Base-by-base conservation (phyloP, 768 basidiomycete genomes). In the Hydnum rufescens region DNA sequence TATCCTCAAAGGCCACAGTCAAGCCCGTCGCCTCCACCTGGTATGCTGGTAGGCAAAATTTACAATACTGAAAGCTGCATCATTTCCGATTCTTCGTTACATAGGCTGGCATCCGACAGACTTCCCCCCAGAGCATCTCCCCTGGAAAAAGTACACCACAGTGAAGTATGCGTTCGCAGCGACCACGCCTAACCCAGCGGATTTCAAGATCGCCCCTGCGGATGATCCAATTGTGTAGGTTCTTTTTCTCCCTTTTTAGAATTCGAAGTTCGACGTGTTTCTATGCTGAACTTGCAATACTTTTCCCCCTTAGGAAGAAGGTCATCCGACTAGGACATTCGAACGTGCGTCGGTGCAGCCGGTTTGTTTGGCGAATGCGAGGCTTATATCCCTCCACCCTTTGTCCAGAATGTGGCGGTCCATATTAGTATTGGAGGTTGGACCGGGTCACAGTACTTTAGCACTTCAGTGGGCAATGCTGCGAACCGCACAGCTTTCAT, bases 401-500 rank as follows among this genome's bases (percentile, higher is more conserved):
- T 90, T 63, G 66, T 65, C 0, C 61, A 64, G 3, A 69, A 71
- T 0, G 78, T 75, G 56, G 74, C 75, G 54, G 81, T 85, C 57
- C 78, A 84, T 64, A 70, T 92, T 53, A 86, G 86, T 61, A 68
- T 95, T 48, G 92, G 92, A 32, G 92, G 93, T 18, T 97, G 92
- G 93, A 77, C 78, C 4, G 92, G 88, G 42, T 55, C 56, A 55
- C 84, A 80, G 56, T 73, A 78, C 66, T 95, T 95, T 64, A 95
- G 89, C 1, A 59, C 68, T 2, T 79, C 80, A 2, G 79, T 88
- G 50, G 64, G 73, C 18, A 76, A 71, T 4, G 51, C 67, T 2
- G 55, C 64, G 22, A 71, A 61, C 56, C 71, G 88, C 55, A 56
- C 65, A 34, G 66, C 58, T 0, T 83, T 95, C 54, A 76, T 70